phyloP scores from a whole-genome alignment of 768 basidiomycete species.

The Agrocybe pediades region DNA sequence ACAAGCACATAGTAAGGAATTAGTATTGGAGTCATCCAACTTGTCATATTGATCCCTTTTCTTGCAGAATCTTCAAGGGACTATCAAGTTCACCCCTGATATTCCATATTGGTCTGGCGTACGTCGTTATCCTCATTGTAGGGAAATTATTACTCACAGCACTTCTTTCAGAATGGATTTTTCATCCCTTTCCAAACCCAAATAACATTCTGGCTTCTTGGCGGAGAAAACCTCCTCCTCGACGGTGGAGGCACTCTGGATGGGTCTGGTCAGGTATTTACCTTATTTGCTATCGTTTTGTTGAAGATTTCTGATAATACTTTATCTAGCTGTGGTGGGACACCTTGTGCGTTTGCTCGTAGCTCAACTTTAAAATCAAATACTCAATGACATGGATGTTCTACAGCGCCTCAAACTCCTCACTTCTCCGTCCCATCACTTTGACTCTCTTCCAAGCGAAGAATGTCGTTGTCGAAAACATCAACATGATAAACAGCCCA shows the following conservation, averaged over 20 bases:
- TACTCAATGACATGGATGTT: background rate
- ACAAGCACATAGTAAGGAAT: slow-evolving; percentile 54
- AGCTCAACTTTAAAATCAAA: background rate
- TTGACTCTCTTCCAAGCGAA: slow-evolving; percentile 55
- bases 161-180: slow-evolving; percentile 46
- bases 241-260: slow-evolving; percentile 68
- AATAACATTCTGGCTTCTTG: slow-evolving; percentile 56
- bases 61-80: slow-evolving; percentile 48
- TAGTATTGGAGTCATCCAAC: background rate
- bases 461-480: slow-evolving; percentile 47
- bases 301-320: background rate
- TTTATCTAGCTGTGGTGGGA: slow-evolving; percentile 53
- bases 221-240: slow-evolving; percentile 47
- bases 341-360: slow-evolving; percentile 35
- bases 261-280: slow-evolving; percentile 59
- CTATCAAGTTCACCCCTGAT: slow-evolving; percentile 49
- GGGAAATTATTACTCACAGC: background rate
- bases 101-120: slow-evolving; percentile 58
- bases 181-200: slow-evolving; percentile 55
- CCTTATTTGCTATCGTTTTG: background rate
- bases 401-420: slow-evolving; percentile 43
- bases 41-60: background rate
- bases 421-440: slow-evolving; percentile 54
- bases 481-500: slow-evolving; percentile 50
- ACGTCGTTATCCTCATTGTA: slow-evolving; percentile 5